Evolutionary conservation across 306 rosid genomes (phyloP).

Genomic region (Fragaria vesca): DNA sequence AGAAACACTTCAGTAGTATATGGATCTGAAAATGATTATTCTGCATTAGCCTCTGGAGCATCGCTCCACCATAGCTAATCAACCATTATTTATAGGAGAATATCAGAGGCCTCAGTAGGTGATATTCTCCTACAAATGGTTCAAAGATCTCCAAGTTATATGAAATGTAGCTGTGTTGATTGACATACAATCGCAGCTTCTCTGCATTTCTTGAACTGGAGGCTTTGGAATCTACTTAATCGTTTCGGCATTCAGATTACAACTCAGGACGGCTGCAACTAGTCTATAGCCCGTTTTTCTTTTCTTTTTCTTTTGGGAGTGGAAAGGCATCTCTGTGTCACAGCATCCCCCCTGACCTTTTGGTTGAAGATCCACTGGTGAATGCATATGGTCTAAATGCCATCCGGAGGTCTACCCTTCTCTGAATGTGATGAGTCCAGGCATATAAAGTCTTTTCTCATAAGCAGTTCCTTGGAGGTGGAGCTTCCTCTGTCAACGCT

Average conservation of each 20-base stretch:
- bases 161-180: conserved; percentile 5
- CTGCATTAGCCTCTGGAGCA: conserved; percentile 20
- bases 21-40: conserved; percentile 22
- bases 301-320: not conserved
- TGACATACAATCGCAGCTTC: not conserved
- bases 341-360: not conserved
- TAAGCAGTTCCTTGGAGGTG: conserved; percentile 14
- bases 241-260: not conserved
- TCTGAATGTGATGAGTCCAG: not conserved
- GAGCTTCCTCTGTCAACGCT: conserved; percentile 31
- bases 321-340: not conserved
- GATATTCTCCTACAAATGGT: conserved; percentile 7
- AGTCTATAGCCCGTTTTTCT: not conserved
- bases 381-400: not conserved
- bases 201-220: conserved; percentile 27
- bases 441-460: not conserved
- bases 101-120: conserved; percentile 6
- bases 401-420: not conserved
- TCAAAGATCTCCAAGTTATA: conserved; percentile 9
- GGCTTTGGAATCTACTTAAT: conserved; percentile 1
- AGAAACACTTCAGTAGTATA: conserved; percentile 14
- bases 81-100: conserved; percentile 11
- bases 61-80: conserved; percentile 18
- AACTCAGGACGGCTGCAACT: not conserved
- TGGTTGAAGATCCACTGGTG: not conserved